Conservation (phyloP, 2,329 filamentous ascomycete genomes). For the Sporothrix schenckii region DNA sequence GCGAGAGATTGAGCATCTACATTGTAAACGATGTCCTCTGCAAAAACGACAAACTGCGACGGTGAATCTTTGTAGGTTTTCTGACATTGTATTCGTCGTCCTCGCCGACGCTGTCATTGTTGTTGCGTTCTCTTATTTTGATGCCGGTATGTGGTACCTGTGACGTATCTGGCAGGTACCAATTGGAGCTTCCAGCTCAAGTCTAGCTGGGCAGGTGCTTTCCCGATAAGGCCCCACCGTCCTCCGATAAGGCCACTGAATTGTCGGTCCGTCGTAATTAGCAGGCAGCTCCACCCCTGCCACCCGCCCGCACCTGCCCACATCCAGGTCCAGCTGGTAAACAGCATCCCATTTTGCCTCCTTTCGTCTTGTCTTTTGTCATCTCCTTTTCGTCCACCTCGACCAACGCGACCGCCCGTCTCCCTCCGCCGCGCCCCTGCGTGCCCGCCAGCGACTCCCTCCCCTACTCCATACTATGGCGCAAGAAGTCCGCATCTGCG, state of each 20-base stretch:
- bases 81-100: not conserved
- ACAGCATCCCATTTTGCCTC: conserved; percentile 11
- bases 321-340: conserved; percentile 27
- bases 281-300: conserved; percentile 27
- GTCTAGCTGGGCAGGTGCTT: not conserved
- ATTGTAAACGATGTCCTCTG: too few relatives aligned
- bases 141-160: not conserved
- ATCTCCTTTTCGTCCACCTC: not conserved
- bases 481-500: conserved; percentile 76
- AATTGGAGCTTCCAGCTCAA: conserved; percentile 1
- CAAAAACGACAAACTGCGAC: too few relatives aligned
- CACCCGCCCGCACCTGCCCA: conserved; percentile 21
- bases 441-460: not conserved
- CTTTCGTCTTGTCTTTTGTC: conserved; percentile 11
- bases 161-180: conserved; percentile 3
- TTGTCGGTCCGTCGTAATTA: conserved; percentile 6
- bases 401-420: conserved; percentile 5
- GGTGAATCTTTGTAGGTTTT: too few relatives aligned
- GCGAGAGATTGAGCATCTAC: not conserved
- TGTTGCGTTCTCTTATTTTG: not conserved
- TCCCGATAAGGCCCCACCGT: conserved; percentile 1
- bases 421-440: not conserved
- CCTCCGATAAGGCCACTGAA: conserved; percentile 3
- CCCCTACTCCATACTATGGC: conserved; percentile 15
- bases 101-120: not conserved